phyloP scores from a whole-genome alignment of 192 early-diverging fungal genomes.

The Gigaspora rosea region DNA sequence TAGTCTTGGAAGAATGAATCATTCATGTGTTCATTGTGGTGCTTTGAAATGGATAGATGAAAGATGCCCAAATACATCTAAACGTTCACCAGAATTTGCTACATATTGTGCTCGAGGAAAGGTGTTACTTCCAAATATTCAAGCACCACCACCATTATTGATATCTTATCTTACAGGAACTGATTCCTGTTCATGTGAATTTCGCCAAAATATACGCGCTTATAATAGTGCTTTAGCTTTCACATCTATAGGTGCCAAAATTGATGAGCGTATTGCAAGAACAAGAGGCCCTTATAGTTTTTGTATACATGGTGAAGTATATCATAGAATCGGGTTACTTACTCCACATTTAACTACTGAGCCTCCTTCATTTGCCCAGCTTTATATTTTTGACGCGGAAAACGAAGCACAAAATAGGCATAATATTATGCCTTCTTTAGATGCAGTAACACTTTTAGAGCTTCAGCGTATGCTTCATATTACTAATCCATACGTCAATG shows the following conservation, averaged over 20 bases:
- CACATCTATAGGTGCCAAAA: slow-evolving; percentile 35
- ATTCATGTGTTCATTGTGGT: no score
- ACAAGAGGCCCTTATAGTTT: slow-evolving; percentile 28
- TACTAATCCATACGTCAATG: neutral
- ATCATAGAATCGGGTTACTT: slow-evolving; percentile 27
- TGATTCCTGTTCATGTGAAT: neutral
- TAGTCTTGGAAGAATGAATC: no score
- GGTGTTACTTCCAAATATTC: no score
- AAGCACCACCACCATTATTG: no score
- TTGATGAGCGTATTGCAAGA: slow-evolving; percentile 3
- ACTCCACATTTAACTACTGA: neutral
- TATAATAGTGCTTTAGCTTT: slow-evolving; percentile 38
- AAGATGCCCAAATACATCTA: no score
- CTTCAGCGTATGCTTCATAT: slow-evolving; percentile 7
- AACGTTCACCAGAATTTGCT: no score
- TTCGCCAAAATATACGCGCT: slow-evolving; percentile 28
- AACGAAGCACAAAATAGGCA: neutral
- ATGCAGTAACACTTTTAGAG: neutral
- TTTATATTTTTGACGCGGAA: slow-evolving; percentile 24
- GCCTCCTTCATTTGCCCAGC: slow-evolving; percentile 17
- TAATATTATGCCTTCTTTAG: slow-evolving; percentile 3
- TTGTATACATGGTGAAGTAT: slow-evolving; percentile 29
- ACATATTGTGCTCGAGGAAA: no score
- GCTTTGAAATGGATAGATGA: no score
- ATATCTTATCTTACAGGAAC: neutral